Conservation (phyloP, 2,329 filamentous ascomycete species). For the Keithomyces neogunnii region DNA sequence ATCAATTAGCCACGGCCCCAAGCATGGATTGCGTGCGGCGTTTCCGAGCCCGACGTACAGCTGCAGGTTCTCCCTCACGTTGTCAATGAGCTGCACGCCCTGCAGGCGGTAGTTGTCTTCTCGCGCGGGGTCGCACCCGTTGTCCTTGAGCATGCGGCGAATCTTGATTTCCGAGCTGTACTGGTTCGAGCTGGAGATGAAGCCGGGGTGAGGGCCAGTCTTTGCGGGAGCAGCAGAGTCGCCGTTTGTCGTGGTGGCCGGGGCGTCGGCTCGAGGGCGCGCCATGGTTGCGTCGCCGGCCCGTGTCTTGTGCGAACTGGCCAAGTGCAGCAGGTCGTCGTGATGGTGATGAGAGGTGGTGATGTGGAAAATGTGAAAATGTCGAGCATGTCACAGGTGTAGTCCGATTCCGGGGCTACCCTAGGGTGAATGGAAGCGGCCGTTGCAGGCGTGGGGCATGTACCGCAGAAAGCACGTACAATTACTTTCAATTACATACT, state of each 20-base stretch:
- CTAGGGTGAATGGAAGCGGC: too few species aligned
- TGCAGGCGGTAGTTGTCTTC: conserved; percentile 77
- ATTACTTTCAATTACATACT: too few species aligned
- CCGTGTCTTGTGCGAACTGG: background rate
- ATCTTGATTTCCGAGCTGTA: conserved; percentile 80
- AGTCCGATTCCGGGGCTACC: too few species aligned
- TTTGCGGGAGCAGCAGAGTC: conserved; percentile 2
- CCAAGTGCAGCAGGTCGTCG: background rate
- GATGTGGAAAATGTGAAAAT: background rate
- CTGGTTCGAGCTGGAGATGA: conserved; percentile 46
- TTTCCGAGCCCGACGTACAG: conserved; percentile 45
- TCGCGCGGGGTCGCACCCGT: conserved; percentile 64
- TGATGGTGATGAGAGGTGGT: background rate
- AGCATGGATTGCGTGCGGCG: too few species aligned
- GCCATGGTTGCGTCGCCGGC: conserved; percentile 5
- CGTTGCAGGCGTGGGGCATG: too few species aligned
- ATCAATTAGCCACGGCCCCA: conserved; percentile 7
- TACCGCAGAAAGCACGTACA: too few species aligned
- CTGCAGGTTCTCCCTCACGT: conserved; percentile 67
- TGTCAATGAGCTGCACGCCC: conserved; percentile 83
- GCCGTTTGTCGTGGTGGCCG: conserved; percentile 9
- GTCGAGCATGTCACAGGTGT: too few species aligned
- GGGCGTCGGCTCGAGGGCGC: background rate
- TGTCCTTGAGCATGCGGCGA: conserved; percentile 60
- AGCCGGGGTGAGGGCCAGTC: conserved; percentile 37